Evolutionary conservation across 371 early-diverging fungal genomes (phyloP).

Genomic region (Funneliformis caledonium): DNA sequence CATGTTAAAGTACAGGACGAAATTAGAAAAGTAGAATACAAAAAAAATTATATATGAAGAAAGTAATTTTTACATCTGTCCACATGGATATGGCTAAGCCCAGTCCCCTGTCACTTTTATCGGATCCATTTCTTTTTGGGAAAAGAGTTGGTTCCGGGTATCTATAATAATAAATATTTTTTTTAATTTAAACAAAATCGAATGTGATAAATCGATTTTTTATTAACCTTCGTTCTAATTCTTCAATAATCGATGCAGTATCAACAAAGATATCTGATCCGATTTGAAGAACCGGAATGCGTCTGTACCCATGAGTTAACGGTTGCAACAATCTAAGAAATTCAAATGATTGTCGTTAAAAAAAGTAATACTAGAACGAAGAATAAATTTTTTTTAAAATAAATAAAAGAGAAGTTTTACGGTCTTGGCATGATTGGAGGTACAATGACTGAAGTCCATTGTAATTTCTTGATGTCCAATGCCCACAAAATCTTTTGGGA

Average conservation of each 20-base stretch:
- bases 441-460: constrained; percentile 48
- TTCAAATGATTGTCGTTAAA: too few relatives aligned
- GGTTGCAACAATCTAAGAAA: constrained; percentile 47
- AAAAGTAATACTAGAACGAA: background rate
- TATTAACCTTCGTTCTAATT: constrained; percentile 55
- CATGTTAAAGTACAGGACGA: background rate
- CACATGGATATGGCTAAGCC: background rate
- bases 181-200: background rate
- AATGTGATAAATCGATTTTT: too few relatives aligned
- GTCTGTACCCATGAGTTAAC: constrained; percentile 60
- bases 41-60: background rate
- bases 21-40: background rate
- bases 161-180: background rate
- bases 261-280: constrained; percentile 63
- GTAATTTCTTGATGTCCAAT: constrained; percentile 50
- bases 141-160: constrained; percentile 41
- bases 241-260: constrained; percentile 54
- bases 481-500: constrained; percentile 49
- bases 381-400: background rate
- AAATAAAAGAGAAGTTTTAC: background rate
- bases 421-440: constrained; percentile 49
- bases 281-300: constrained; percentile 66
- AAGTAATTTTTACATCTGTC: constrained; percentile 22
- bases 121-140: constrained; percentile 38
- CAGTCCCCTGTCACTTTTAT: constrained; percentile 33